These are phyloP conservation scores for Venturia aucupariae DNA, from an alignment of 2,329 filamentous ascomycete species.

Conservation along the genomic window DNA sequence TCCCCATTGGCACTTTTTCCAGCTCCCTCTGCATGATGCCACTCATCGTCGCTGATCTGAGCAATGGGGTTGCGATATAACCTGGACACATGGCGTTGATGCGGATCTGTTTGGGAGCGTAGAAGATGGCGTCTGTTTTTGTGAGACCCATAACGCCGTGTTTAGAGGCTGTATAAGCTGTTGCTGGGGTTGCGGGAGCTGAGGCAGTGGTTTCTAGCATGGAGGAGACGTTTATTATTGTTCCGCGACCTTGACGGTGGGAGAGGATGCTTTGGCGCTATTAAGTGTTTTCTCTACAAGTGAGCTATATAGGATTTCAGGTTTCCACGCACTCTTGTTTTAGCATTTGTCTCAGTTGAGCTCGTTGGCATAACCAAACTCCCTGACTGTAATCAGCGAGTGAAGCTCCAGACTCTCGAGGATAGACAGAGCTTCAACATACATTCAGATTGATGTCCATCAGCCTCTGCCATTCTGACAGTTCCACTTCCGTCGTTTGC, in stretches of 20 bases:
- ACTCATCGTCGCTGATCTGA: conserved; percentile 20
- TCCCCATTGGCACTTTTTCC: conserved; percentile 38
- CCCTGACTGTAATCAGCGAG: conserved; percentile 25
- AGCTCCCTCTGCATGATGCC: conserved; percentile 32
- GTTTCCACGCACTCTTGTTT: conserved; percentile 32
- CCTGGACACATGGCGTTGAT: conserved; percentile 54
- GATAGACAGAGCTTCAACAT: background rate
- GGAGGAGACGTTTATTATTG: conserved; percentile 47
- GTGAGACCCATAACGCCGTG: conserved; percentile 48
- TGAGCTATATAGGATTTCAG: background rate
- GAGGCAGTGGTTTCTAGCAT: conserved; percentile 42
- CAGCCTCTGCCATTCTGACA: conserved; percentile 42
- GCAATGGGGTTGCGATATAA: conserved; percentile 37
- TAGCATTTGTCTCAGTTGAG: conserved; percentile 44
- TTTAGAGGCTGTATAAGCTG: conserved; percentile 44
- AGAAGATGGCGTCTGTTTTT: conserved; percentile 44
- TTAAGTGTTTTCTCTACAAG: conserved; percentile 11
- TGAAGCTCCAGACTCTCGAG: background rate
- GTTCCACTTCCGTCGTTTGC: conserved; percentile 37
- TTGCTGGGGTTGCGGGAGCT: conserved; percentile 28
- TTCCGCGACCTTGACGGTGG: conserved; percentile 33
- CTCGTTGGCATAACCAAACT: conserved; percentile 48
- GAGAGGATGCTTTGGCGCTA: conserved; percentile 19
- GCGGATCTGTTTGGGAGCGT: conserved; percentile 43
- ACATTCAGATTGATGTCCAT: conserved; percentile 43